phyloP scores from a whole-genome alignment of 192 early-diverging fungal genomes.

The Coemansia pectinata region DNA sequence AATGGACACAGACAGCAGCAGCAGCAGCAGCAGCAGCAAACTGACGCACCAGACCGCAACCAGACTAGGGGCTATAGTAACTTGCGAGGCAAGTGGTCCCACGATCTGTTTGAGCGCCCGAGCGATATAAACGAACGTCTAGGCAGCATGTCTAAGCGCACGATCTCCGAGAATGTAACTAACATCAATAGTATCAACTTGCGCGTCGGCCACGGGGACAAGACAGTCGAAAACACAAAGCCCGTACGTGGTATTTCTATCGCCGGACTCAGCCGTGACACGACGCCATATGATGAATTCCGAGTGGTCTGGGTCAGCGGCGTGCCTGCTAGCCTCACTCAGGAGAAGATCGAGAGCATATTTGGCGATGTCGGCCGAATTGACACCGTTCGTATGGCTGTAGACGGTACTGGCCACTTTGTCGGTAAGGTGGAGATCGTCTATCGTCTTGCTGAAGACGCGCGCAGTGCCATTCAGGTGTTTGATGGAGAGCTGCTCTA shows the following conservation, averaged over 20 bases:
- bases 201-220: not conserved
- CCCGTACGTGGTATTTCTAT: conserved; percentile 29
- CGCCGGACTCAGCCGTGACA: conserved; percentile 27
- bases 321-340: conserved; percentile 30
- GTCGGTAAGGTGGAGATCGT: conserved; percentile 39
- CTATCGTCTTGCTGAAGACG: conserved; percentile 41
- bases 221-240: not conserved
- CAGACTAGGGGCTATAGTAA: not conserved
- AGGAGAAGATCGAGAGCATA: conserved; percentile 37
- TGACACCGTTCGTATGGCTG: conserved; percentile 41
- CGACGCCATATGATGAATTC: conserved; percentile 30
- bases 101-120: conserved; percentile 30
- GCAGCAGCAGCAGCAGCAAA: not conserved
- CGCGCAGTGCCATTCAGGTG: conserved; percentile 48
- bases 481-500: conserved; percentile 53
- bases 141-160: conserved; percentile 5
- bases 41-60: not conserved
- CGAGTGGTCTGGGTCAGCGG: conserved; percentile 37
- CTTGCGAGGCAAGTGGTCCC: conserved; percentile 19
- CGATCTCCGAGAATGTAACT: not conserved
- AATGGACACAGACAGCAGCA: not conserved
- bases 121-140: conserved; percentile 39
- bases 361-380: conserved; percentile 43
- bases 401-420: conserved; percentile 32
- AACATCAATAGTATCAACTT: not conserved